These are phyloP conservation scores for Austroboletus niveus DNA, from an alignment of 1,284 basidiomycete species.

Conservation along the genomic window DNA sequence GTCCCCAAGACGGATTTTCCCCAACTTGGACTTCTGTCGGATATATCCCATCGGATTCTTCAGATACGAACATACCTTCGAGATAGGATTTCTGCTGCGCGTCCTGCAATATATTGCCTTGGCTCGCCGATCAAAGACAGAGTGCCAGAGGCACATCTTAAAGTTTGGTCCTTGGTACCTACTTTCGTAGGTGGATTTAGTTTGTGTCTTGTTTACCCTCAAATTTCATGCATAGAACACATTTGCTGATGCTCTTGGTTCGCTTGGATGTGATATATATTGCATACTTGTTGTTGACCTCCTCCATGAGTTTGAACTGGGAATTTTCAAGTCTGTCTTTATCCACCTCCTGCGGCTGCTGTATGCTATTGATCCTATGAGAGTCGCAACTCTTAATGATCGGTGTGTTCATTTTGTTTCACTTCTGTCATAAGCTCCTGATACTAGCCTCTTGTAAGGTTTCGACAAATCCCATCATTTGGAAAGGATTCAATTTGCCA, in stretches of 20 bases:
- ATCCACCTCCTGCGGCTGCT: constrained; percentile 9
- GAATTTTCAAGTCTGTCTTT: constrained; percentile 4
- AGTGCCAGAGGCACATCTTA: constrained; percentile 17
- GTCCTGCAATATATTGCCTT: constrained; percentile 24
- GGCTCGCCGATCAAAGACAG: constrained; percentile 23
- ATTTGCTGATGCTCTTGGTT: constrained; percentile 25
- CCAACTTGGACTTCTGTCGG: constrained; percentile 17
- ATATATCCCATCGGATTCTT: constrained; percentile 7
- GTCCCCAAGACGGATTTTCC: constrained; percentile 11
- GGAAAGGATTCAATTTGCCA: background rate
- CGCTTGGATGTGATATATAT: constrained; percentile 28
- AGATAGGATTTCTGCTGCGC: constrained; percentile 17
- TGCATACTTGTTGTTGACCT: constrained; percentile 25
- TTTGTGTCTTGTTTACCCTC: background rate
- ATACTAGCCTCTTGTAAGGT: background rate
- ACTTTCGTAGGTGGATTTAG: constrained; percentile 16
- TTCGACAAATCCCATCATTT: background rate
- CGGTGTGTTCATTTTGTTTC: background rate
- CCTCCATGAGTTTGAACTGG: constrained; percentile 12
- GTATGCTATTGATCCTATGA: background rate
- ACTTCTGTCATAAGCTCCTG: too few relatives aligned
- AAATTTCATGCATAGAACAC: constrained; percentile 28
- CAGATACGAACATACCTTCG: background rate
- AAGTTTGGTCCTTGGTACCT: constrained; percentile 28
- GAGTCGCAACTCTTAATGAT: constrained; percentile 1